A percentile compares a stretch with the other conserved stretches of the same genome.
phyloP scores from a whole-genome alignment of 106 monocot species.

The Dendrobium officinale region DNA sequence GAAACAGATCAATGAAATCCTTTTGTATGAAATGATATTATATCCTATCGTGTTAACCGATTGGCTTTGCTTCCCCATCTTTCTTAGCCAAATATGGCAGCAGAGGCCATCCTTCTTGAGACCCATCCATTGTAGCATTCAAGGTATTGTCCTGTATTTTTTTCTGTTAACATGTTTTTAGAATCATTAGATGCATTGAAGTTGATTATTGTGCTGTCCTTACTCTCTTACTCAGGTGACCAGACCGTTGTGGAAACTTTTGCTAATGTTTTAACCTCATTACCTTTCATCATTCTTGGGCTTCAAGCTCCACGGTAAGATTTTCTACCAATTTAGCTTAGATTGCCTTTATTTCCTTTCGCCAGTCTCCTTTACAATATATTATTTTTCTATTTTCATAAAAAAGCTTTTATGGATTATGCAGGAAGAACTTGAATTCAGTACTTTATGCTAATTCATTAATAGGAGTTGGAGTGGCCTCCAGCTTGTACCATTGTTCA shows the following conservation, averaged over 20 bases:
- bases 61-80: not conserved
- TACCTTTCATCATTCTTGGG: conserved; percentile 85
- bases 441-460: conserved; percentile 80
- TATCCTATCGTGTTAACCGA: not conserved
- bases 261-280: conserved; percentile 82
- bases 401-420: conserved; percentile 24
- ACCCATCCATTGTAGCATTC: conserved; percentile 51
- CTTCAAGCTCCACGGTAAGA: conserved; percentile 63
- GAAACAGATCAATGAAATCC: not conserved
- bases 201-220: not conserved
- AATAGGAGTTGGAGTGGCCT: conserved; percentile 85
- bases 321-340: not conserved
- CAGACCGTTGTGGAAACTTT: conserved; percentile 47
- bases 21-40: not conserved
- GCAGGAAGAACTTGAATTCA: conserved; percentile 81
- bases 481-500: conserved; percentile 82
- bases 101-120: conserved; percentile 66
- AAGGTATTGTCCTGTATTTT: conserved; percentile 27
- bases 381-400: not conserved
- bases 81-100: conserved; percentile 61
- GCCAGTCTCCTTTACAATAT: not conserved
- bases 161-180: not conserved
- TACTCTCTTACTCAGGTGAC: conserved; percentile 43
- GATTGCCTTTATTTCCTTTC: not conserved
- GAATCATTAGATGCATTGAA: not conserved